Evolutionary conservation across 176 grass and related monocot species (phyloP).

Genomic region (Eragrostis curvula): DNA sequence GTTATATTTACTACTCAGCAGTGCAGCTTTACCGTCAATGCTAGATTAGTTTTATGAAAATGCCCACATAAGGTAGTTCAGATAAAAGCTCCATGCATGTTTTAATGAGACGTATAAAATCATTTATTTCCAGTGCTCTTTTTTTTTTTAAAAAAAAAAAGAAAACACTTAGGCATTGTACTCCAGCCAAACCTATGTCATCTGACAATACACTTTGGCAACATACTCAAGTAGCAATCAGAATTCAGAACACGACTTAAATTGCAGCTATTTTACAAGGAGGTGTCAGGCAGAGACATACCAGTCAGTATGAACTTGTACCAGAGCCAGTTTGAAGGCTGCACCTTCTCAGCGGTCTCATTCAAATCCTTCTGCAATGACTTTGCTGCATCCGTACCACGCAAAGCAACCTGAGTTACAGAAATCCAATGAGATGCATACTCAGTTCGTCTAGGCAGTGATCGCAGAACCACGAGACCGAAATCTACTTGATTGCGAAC

Average conservation of each 20-base stretch:
- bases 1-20: too few species aligned
- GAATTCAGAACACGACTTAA: too few species aligned
- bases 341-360: slow-evolving; percentile 26
- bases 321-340: slow-evolving; percentile 29
- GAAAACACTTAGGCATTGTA: too few species aligned
- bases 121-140: too few species aligned
- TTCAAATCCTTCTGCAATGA: slow-evolving; percentile 45
- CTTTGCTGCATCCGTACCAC: background rate
- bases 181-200: too few species aligned
- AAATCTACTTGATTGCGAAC: background rate
- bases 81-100: background rate
- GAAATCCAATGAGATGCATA: background rate
- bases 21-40: too few species aligned
- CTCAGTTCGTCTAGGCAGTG: background rate
- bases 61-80: background rate
- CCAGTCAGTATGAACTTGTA: slow-evolving; percentile 49
- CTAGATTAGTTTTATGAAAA: background rate
- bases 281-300: background rate
- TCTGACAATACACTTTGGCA: too few species aligned
- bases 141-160: too few species aligned
- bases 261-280: too few species aligned
- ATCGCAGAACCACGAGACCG: background rate
- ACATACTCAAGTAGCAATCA: too few species aligned
- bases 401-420: slow-evolving; percentile 28
- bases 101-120: too few species aligned